A percentile compares a stretch with the other conserved stretches of the same genome.
These are phyloP conservation scores for Fragilariopsis cylindrus DNA, from an alignment of 108 stramenopile genomes.

Conservation along the genomic window DNA sequence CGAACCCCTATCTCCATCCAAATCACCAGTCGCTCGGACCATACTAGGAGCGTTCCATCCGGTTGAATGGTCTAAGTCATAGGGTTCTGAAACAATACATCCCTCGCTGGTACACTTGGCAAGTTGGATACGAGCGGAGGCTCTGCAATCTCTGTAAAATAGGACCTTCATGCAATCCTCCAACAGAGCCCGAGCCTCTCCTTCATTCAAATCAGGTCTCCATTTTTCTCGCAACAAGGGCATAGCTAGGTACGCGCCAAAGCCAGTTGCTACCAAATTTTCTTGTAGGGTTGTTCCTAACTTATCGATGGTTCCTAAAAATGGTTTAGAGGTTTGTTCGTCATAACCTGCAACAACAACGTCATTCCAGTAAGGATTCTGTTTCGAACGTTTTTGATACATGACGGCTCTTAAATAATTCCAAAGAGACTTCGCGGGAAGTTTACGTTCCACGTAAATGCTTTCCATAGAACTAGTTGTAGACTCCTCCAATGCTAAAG, in stretches of 20 bases:
- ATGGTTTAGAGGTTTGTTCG: constrained; percentile 47
- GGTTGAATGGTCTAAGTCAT: constrained; percentile 68
- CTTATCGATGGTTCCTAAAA: constrained; percentile 95
- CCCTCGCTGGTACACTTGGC: constrained; percentile 85
- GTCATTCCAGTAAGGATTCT: constrained; percentile 99
- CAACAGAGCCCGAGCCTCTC: constrained; percentile 93
- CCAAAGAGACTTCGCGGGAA: constrained; percentile 74
- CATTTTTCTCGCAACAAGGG: constrained; percentile 94
- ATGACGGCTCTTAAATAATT: constrained; percentile 92
- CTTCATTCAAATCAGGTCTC: constrained; percentile 86
- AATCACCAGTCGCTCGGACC: constrained; percentile 57
- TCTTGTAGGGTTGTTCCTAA: constrained; percentile 96
- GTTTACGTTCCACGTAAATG: constrained; percentile 61
- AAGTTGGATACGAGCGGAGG: constrained; percentile 92
- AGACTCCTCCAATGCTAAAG: constrained; percentile 68
- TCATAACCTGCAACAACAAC: constrained; percentile 88
- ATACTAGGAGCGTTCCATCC: constrained; percentile 69
- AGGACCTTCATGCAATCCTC: constrained; percentile 97
- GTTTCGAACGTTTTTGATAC: constrained; percentile 93
- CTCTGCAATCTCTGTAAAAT: constrained; percentile 97
- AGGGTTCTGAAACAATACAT: constrained; percentile 82
- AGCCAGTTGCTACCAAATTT: constrained; percentile 95
- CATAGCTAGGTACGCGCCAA: constrained; percentile 94
- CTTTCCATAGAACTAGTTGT: constrained; percentile 58
- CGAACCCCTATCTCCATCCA: constrained; percentile 87